These are phyloP conservation scores for Lichtheimia ornata DNA, from an alignment of 371 early-diverging fungal genomes.

Conservation along the genomic window DNA sequence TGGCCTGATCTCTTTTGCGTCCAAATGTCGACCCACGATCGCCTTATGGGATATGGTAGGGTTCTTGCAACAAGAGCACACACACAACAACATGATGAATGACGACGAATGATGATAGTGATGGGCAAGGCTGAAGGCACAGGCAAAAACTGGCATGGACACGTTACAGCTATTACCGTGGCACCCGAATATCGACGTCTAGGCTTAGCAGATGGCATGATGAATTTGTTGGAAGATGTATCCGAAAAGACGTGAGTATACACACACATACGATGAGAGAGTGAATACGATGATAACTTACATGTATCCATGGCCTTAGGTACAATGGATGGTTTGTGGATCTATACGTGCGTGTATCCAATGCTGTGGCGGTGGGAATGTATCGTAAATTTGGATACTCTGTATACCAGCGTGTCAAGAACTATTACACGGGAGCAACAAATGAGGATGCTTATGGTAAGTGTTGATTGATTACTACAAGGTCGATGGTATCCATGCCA, in stretches of 20 bases:
- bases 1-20: conserved; percentile 95
- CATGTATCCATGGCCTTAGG: neutral
- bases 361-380: conserved; percentile 94
- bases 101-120: conserved; percentile 43
- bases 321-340: conserved; percentile 96
- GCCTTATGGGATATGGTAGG: conserved; percentile 88
- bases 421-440: conserved; percentile 85
- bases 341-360: conserved; percentile 96
- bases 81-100: neutral
- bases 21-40: conserved; percentile 74
- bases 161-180: conserved; percentile 98
- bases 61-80: neutral
- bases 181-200: conserved; percentile 94
- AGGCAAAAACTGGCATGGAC: conserved; percentile 94
- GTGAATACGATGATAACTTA: neutral
- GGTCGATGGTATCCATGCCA: neutral
- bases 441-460: conserved; percentile 83
- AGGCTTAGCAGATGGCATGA: conserved; percentile 89
- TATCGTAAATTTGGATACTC: conserved; percentile 95
- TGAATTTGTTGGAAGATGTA: conserved; percentile 92
- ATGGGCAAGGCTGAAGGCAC: conserved; percentile 97
- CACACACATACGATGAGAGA: neutral
- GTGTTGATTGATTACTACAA: neutral
- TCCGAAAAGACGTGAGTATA: conserved; percentile 75
- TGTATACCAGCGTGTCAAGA: conserved; percentile 87